Evolutionary conservation across 192 early-diverging fungal genomes (phyloP).

Genomic region (Diversispora epigaea): DNA sequence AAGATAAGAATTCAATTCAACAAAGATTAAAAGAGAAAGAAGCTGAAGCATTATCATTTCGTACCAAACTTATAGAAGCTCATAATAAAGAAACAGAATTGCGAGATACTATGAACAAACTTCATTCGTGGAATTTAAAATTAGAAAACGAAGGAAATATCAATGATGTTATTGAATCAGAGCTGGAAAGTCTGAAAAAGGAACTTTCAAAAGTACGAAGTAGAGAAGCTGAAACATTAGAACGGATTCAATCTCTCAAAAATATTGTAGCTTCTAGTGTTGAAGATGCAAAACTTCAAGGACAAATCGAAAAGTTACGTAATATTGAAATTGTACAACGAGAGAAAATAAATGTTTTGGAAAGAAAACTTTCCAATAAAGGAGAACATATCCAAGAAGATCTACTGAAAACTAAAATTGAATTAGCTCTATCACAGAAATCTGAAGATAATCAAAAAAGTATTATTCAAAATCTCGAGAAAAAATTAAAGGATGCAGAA

Average conservation of each 20-base stretch:
- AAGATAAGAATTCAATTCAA: conserved; percentile 16
- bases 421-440: background rate
- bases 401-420: background rate
- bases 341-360: conserved; percentile 7
- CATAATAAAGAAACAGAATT: background rate
- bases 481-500: background rate
- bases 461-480: background rate
- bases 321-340: background rate
- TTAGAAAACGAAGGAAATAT: background rate
- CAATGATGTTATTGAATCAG: background rate
- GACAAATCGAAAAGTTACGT: background rate
- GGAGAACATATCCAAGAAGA: background rate
- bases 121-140: background rate
- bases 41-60: background rate
- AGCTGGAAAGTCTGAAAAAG: background rate
- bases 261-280: background rate
- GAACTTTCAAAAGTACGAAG: background rate
- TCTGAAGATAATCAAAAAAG: background rate
- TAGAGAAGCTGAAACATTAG: background rate
- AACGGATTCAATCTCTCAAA: background rate
- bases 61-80: conserved; percentile 1
- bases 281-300: background rate
- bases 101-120: background rate
- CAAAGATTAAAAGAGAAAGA: conserved; percentile 24
- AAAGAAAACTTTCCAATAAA: background rate